Percentiles rank a stretch among this genome's conserved stretches.
phyloP scores from a whole-genome alignment of 1,284 basidiomycete species.

The Xerocomus minutiporus region DNA sequence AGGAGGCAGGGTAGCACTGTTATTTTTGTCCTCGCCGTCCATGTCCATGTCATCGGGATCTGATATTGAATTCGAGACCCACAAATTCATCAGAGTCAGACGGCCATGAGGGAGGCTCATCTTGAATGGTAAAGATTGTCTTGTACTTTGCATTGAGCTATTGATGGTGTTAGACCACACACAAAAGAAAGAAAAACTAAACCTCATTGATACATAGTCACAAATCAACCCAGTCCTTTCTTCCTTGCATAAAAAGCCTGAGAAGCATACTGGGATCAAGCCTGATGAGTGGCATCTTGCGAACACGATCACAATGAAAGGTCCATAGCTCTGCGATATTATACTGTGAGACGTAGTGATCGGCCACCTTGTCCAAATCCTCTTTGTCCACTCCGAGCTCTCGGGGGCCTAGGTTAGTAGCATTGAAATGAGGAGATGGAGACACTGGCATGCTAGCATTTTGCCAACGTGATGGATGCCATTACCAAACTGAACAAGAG shows the following conservation, averaged over 20 bases:
- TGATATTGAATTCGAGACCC: constrained; percentile 75
- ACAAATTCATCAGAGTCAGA: constrained; percentile 70
- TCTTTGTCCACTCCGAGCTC: constrained; percentile 32
- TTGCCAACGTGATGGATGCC: constrained; percentile 27
- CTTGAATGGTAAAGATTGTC: constrained; percentile 77
- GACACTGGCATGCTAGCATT: constrained; percentile 25
- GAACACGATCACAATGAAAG: constrained; percentile 90
- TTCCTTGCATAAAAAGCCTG: constrained; percentile 82
- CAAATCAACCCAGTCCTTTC: constrained; percentile 85
- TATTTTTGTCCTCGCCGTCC: constrained; percentile 42
- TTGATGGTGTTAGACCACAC: constrained; percentile 2
- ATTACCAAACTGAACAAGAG: constrained; percentile 20
- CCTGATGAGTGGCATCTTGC: constrained; percentile 89
- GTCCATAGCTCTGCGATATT: constrained; percentile 67
- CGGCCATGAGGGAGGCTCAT: constrained; percentile 81
- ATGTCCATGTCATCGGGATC: constrained; percentile 68
- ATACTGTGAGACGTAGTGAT: constrained; percentile 66
- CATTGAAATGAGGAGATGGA: constrained; percentile 25
- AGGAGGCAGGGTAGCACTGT: constrained; percentile 28
- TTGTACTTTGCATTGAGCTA: constrained; percentile 57
- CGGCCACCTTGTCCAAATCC: constrained; percentile 44
- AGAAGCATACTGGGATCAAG: constrained; percentile 96
- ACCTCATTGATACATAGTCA: constrained; percentile 69
- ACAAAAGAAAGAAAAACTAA: constrained; percentile 21
- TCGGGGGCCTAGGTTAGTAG: constrained; percentile 37